Conservation (phyloP, 1,139 yeast species). For the Entelexis paramagnoliae region DNA sequence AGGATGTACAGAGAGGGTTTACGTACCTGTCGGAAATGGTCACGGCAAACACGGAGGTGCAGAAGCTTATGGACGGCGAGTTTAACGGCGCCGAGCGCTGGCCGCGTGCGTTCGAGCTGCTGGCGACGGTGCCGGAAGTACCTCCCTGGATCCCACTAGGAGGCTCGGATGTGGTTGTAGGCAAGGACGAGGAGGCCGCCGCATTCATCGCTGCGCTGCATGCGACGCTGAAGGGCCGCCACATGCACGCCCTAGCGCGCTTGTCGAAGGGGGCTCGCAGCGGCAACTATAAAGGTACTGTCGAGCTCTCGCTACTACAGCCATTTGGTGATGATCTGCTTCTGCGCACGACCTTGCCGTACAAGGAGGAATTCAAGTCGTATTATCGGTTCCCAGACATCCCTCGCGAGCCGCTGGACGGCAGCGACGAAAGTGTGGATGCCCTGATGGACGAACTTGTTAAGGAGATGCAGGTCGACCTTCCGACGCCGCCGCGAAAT, state of each 20-base stretch:
- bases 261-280: slow-evolving; percentile 13
- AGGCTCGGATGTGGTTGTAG: slow-evolving; percentile 12
- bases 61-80: slow-evolving; percentile 20
- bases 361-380: slow-evolving; percentile 55
- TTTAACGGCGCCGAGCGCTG: slow-evolving; percentile 17
- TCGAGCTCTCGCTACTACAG: slow-evolving; percentile 14
- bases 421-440: slow-evolving; percentile 12
- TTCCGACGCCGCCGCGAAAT: slow-evolving; percentile 4
- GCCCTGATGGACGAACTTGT: slow-evolving; percentile 15
- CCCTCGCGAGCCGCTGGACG: slow-evolving; percentile 1
- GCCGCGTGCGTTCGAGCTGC: slow-evolving; percentile 19
- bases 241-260: slow-evolving; percentile 18
- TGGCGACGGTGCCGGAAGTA: slow-evolving; percentile 19
- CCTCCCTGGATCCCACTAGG: slow-evolving; percentile 21
- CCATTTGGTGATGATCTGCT: slow-evolving; percentile 27
- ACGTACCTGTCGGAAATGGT: slow-evolving; percentile 14
- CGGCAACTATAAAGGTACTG: slow-evolving; percentile 11
- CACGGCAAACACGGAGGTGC: slow-evolving; percentile 13
- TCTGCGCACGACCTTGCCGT: slow-evolving; percentile 50
- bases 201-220: slow-evolving; percentile 11
- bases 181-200: not conserved
- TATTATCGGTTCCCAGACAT: slow-evolving; percentile 14
- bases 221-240: not conserved
- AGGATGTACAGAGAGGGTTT: slow-evolving; percentile 12
- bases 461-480: not conserved